Base-by-base conservation (phyloP, 1,139 yeast species). In the Pichia sp. region DNA sequence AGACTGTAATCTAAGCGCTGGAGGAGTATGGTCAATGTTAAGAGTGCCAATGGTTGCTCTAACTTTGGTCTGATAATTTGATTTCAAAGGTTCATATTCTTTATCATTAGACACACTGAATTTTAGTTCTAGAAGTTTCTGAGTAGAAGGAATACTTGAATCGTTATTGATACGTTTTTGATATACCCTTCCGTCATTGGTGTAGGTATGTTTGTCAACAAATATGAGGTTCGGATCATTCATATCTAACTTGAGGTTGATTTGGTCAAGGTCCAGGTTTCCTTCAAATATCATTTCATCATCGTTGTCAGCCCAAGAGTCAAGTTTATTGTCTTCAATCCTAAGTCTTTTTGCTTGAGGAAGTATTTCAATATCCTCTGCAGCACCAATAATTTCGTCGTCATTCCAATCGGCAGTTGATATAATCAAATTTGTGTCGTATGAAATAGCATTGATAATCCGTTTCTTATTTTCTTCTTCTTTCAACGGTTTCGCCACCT, bases 41-140 rank as follows among this genome's bases (percentile, higher is more conserved):
- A 95, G 76, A 62, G 93, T 90, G 55, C 98, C 96, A 65, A 95
- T 85, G 19, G 96, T 95, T 5, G 96, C 85, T 69, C 99, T 84
- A 41, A 93, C 90, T 73, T 90, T 92, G 49, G 96, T 85, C 67
- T 90, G 95, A 68, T 92, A 90, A 63, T 90, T 92, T 59, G 84
- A 87, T 66, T 87, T 87, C 64, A 95, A 75, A 56, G 86, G 72
- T 57, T 89, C 96, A 68, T 95, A 95, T 49, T 87, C 88, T 47
- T 81, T 78, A 69, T 95, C 99, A 69, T 95, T 95, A 8, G 97
- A 90, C 43, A 92, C 78, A 67, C 89, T 87, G 71, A 87, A 92
- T 61, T 82, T 82, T 61, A 73, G 68, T 49, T 75, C 77, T 42
- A 85, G 61, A 40, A 75, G 66, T 56, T 75, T 76, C 46, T 80